Evolutionary conservation across 768 basidiomycete species (phyloP), one percentile per base, ranked within the genome.

Genomic region (Russula sp.): DNA sequence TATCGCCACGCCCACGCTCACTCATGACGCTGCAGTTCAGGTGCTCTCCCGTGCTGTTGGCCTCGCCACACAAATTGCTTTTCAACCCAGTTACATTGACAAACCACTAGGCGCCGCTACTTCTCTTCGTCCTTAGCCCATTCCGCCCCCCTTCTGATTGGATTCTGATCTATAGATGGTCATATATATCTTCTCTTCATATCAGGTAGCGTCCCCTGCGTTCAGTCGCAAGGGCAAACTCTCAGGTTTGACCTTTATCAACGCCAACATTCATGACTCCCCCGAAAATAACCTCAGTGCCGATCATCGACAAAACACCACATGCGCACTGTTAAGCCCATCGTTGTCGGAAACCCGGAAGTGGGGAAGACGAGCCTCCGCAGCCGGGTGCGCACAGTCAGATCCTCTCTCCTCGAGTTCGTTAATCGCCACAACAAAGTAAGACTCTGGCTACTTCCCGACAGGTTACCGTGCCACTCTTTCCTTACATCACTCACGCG

Each of bases 301-400:
- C 34, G 8, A 14, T 32, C 47, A 35, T 14, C 47, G 20, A 57
- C 32, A 16, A 42, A 4, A 47, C 20, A 37, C 34, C 22, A 18
- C 48, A 89, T 87, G 86, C 84, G 78, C 65, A 89, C 85, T 59
- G 78, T 91, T 71, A 94, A 94, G 74, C 78, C 92, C 60, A 87
- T 91, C 40, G 82, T 94, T 49, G 84, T 94, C 61, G 91, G 91
- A 35, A 79, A 86, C 57, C 88, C 88, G 9, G 88, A 89, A 45
- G 89, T 91, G n/a, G 91, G 91, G 6, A 94, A 92, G 77, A 88
- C 88, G 2, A 88, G 86, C 72, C 72, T 91, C 51, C 82, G 88
- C n/a, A 80, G 80, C 70, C 85, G 88, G 80, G 88, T 86, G 69
- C 68, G 80, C 75, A 45, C 9, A 8, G 27, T 44, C 47, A 52